Conservation (phyloP, 306 rosid species). For the Malus asiatica region DNA sequence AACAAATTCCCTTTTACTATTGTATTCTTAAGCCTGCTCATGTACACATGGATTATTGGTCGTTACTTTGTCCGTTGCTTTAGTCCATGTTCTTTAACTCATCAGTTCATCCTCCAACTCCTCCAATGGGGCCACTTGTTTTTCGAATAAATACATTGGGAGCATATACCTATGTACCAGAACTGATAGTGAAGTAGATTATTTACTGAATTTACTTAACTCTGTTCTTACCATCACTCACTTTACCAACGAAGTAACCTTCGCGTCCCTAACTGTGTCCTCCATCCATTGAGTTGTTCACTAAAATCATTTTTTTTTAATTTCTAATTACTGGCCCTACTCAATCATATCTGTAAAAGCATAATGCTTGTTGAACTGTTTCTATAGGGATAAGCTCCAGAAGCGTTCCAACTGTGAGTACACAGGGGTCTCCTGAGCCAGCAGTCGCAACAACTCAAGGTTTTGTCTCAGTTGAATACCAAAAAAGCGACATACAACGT, state of each 20-base stretch:
- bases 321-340: neutral
- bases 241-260: neutral
- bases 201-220: neutral
- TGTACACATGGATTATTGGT: neutral
- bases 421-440: neutral
- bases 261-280: neutral
- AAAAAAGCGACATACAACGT: neutral
- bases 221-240: neutral
- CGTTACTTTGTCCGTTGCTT: neutral
- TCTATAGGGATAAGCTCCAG: constrained; percentile 1
- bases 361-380: neutral
- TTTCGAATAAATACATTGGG: neutral
- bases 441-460: neutral
- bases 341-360: neutral
- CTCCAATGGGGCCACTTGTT: neutral
- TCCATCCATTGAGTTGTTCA: neutral
- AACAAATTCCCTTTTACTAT: too few species aligned
- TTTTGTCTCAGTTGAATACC: neutral
- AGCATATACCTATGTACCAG: neutral
- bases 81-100: neutral
- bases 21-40: neutral
- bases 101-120: neutral
- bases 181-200: neutral
- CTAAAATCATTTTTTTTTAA: neutral
- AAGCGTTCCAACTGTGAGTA: neutral